Conservation (phyloP, 768 basidiomycete species). For the Chalciporus sphaerocephalus region DNA sequence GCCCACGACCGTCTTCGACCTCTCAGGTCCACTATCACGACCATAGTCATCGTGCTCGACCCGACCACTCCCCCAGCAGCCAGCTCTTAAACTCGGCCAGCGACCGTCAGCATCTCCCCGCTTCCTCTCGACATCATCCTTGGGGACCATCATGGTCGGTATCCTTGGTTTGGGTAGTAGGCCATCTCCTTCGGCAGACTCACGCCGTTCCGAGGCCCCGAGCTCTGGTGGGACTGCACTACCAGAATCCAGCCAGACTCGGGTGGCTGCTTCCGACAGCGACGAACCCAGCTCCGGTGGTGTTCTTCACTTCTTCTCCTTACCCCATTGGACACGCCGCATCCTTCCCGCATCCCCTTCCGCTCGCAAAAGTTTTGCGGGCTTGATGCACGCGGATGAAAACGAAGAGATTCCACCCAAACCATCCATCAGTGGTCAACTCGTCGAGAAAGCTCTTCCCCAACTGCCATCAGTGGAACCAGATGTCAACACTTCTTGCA, state of each 20-base stretch:
- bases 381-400: conserved; percentile 18
- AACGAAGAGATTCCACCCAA: conserved; percentile 22
- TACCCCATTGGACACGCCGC: conserved; percentile 62
- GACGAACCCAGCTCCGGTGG: conserved; percentile 36
- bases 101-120: background rate
- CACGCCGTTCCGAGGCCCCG: conserved; percentile 23
- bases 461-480: conserved; percentile 35
- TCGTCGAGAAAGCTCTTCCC: conserved; percentile 47
- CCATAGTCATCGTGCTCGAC: conserved; percentile 5
- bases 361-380: conserved; percentile 29
- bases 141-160: conserved; percentile 33
- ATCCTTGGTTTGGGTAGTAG: conserved; percentile 36
- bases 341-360: conserved; percentile 31
- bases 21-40: background rate
- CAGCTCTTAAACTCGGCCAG: background rate
- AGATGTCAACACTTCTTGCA: background rate
- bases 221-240: conserved; percentile 35
- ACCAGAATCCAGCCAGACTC: conserved; percentile 47
- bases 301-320: conserved; percentile 53
- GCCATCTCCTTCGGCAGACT: conserved; percentile 28
- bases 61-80: background rate
- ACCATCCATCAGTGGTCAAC: conserved; percentile 4
- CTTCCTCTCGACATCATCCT: background rate
- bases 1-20: conserved; percentile 8
- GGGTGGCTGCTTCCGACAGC: conserved; percentile 42